Conservation (phyloP, 2,329 filamentous ascomycete species). For the Botrytis medusae region DNA sequence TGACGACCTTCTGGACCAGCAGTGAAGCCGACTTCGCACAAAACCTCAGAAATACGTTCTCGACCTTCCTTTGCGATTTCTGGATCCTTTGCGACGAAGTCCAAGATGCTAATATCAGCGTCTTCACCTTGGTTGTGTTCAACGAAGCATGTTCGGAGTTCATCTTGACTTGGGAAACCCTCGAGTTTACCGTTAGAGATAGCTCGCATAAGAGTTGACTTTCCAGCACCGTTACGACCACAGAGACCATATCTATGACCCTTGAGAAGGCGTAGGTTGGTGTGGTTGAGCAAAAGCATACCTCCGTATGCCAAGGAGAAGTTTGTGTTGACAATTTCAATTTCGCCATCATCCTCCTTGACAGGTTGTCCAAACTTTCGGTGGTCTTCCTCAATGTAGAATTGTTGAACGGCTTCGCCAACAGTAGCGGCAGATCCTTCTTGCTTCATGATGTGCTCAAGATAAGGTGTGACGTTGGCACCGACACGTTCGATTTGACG, state of each 20-base stretch:
- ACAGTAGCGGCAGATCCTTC: slow-evolving; percentile 61
- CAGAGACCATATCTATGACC: slow-evolving; percentile 97
- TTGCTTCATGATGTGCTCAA: slow-evolving; percentile 67
- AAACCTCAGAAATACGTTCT: slow-evolving; percentile 78
- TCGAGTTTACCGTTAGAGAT: slow-evolving; percentile 96
- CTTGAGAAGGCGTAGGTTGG: slow-evolving; percentile 90
- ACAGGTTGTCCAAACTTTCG: slow-evolving; percentile 82
- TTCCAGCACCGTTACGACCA: slow-evolving; percentile 94
- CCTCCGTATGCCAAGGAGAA: slow-evolving; percentile 98
- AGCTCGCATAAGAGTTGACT: slow-evolving; percentile 98
- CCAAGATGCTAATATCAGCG: slow-evolving; percentile 91
- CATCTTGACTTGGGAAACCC: slow-evolving; percentile 90
- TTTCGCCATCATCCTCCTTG: slow-evolving; percentile 87
- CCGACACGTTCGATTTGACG: slow-evolving; percentile 74
- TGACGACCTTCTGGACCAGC: slow-evolving; percentile 86
- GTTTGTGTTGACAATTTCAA: slow-evolving; percentile 95
- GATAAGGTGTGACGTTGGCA: slow-evolving; percentile 69
- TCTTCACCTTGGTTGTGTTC: slow-evolving; percentile 99
- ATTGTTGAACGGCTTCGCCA: slow-evolving; percentile 70
- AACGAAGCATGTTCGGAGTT: slow-evolving; percentile 93
- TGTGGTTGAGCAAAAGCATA: slow-evolving; percentile 95
- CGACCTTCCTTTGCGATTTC: slow-evolving; percentile 75
- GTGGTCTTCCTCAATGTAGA: slow-evolving; percentile 80
- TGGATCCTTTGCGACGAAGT: slow-evolving; percentile 89
- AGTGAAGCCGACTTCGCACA: slow-evolving; percentile 92